Evolutionary conservation across 1,284 basidiomycete genomes (phyloP), one percentile per base, ranked within the genome.

Genomic region (Cryptococcus hybrid): DNA sequence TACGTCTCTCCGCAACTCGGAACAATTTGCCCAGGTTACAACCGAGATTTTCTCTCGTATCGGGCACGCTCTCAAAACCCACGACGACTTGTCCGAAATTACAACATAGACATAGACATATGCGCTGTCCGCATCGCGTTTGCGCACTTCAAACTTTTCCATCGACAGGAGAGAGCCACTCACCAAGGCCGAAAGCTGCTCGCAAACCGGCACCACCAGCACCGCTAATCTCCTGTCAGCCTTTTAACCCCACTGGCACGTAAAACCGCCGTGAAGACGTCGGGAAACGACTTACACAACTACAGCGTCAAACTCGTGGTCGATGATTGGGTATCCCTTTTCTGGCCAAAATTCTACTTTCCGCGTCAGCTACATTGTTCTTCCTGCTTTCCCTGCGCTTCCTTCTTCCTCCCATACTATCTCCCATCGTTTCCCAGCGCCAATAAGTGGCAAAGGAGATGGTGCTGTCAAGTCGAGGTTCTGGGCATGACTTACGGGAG

Each of bases 201-300:
- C 96, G 87, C 66, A 99, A 84, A 82, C 96, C 96, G 57, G 96
- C 93, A 79, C 96, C 96, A 73, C 96, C 96, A 54, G 96, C 96
- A 78, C 96, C 93, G 62, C 92, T 94, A 69, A 63, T 55, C 45
- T 42, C 39, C 43, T 56, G 51, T 52, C 63, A 61, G 54, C 63
- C 66, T 50, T 65, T 59, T 12, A 13, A 47, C 48, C 24, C 59
- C 50, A 54, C 11, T 53, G 2, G 30, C 30, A 30, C 30, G 30
- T 30, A 30, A 30, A 4, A 1, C 3, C 3, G 30, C 30, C 30
- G 30, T 30, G 30, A 30, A 30, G 30, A 30, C 30, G 30, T 3
- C 30, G 30, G 30, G 30, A 30, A 30, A 30, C 30, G 46, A 69
- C 92, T 80, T 73, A 94, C 92, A 96, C 90, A 62, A 97, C 93